These are phyloP conservation scores for Fusarium sp. DNA, from an alignment of 2,329 filamentous ascomycete species.

Conservation along the genomic window DNA sequence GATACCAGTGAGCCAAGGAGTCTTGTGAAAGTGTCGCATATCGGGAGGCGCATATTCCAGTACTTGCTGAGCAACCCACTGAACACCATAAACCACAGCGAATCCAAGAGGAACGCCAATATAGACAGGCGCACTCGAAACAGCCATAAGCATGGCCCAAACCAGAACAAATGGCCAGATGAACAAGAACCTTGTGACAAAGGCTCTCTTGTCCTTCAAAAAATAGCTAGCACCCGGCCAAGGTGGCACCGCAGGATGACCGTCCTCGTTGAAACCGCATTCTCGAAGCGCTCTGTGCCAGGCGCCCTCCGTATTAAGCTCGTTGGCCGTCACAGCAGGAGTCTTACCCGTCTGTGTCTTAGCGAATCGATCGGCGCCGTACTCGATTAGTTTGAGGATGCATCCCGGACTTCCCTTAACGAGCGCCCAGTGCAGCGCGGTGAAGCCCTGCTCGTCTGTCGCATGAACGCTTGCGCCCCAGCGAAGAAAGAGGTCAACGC, in stretches of 20 bases:
- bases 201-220: constrained; percentile 78
- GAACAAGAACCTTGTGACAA: constrained; percentile 89
- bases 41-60: constrained; percentile 85
- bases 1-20: constrained; percentile 94
- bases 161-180: constrained; percentile 86
- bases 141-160: constrained; percentile 74
- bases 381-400: constrained; percentile 94
- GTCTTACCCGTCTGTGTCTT: constrained; percentile 92
- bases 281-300: constrained; percentile 88
- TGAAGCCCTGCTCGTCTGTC: constrained; percentile 91
- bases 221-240: constrained; percentile 79
- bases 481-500: constrained; percentile 89
- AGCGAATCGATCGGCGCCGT: constrained; percentile 92
- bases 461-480: constrained; percentile 97
- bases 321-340: constrained; percentile 82
- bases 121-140: constrained; percentile 79
- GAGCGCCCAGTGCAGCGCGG: constrained; percentile 93
- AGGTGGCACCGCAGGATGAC: constrained; percentile 73
- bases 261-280: constrained; percentile 84
- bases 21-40: constrained; percentile 90
- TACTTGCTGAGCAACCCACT: constrained; percentile 81
- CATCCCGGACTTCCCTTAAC: constrained; percentile 92
- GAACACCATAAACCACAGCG: constrained; percentile 74
- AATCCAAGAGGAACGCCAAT: constrained; percentile 78
- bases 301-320: constrained; percentile 85